Percentiles rank a stretch among this genome's conserved stretches.
Conservation (phyloP, 352 stramenopile species). For the Peronospora destructor region DNA sequence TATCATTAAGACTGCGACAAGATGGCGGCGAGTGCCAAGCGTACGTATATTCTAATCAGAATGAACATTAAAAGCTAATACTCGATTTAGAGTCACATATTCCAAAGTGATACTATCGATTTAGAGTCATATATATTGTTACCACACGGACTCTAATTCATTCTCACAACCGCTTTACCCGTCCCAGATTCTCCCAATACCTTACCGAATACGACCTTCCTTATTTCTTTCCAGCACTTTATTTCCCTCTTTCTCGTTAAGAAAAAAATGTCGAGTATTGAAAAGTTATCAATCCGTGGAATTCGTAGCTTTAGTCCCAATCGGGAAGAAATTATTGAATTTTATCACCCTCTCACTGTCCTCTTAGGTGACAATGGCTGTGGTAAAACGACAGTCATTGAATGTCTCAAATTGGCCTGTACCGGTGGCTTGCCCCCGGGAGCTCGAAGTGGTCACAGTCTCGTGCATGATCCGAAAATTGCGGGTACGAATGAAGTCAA, state of each 20-base stretch:
- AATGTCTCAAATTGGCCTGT: slow-evolving; percentile 97
- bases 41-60: too few species aligned
- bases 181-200: too few species aligned
- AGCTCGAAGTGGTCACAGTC: slow-evolving; percentile 82
- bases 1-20: too few species aligned
- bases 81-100: too few species aligned
- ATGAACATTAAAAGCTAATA: too few species aligned
- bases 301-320: slow-evolving; percentile 97
- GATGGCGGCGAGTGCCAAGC: too few species aligned
- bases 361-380: slow-evolving; percentile 95
- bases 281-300: slow-evolving; percentile 98
- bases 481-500: slow-evolving; percentile 89
- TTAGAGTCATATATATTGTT: too few species aligned
- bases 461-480: slow-evolving; percentile 96
- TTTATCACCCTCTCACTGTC: slow-evolving; percentile 98
- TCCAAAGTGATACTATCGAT: too few species aligned
- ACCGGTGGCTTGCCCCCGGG: slow-evolving; percentile 93
- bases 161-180: too few species aligned
- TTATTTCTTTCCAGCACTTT: background rate
- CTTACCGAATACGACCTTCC: too few species aligned
- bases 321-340: slow-evolving; percentile 93
- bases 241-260: background rate
- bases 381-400: slow-evolving; percentile 99
- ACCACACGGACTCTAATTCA: too few species aligned
- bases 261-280: slow-evolving; percentile 91